phyloP scores from a whole-genome alignment of 129 eudicot species.

The Calendula officinalis region DNA sequence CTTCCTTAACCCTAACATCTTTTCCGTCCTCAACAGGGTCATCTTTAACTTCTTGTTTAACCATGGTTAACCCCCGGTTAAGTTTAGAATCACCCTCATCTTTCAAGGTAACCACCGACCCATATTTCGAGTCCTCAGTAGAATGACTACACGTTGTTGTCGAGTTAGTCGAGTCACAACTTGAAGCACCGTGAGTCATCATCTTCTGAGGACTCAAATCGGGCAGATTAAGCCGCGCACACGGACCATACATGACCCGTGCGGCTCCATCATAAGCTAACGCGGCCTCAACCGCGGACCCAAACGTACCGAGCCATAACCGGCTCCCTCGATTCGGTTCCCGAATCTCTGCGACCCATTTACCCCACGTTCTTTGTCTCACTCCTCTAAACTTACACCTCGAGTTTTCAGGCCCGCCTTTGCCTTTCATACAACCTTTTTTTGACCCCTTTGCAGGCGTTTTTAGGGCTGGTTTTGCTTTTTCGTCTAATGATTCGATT shows the following conservation, averaged over 20 bases:
- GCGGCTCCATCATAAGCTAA: conserved; percentile 92
- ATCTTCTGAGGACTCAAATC: not conserved
- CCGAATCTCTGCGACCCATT: conserved; percentile 92
- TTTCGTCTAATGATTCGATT: conserved; percentile 27
- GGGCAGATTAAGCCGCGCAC: conserved; percentile 58
- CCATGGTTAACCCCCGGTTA: not conserved
- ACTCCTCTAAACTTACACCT: conserved; percentile 68
- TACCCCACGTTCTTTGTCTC: conserved; percentile 89
- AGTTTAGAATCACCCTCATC: conserved; percentile 22
- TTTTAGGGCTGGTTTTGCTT: conserved; percentile 31
- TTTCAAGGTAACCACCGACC: not conserved
- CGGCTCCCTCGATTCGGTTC: conserved; percentile 69
- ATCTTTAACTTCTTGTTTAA: conserved; percentile 19
- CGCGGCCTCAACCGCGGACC: conserved; percentile 65
- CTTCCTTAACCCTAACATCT: conserved; percentile 13
- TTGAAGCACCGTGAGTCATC: conserved; percentile 2
- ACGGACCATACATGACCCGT: conserved; percentile 63
- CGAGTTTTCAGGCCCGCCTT: conserved; percentile 78
- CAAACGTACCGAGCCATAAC: conserved; percentile 81
- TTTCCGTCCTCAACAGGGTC: conserved; percentile 9
- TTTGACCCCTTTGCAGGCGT: conserved; percentile 77
- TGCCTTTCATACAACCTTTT: conserved; percentile 92
- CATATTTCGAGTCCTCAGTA: conserved; percentile 13
- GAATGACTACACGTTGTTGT: conserved; percentile 29
- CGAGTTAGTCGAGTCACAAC: conserved; percentile 18